Percentiles rank a stretch among this genome's conserved stretches.
Evolutionary conservation across 164 flowering plant species (phyloP).

Genomic region (Tetrastigma voinierianum): DNA sequence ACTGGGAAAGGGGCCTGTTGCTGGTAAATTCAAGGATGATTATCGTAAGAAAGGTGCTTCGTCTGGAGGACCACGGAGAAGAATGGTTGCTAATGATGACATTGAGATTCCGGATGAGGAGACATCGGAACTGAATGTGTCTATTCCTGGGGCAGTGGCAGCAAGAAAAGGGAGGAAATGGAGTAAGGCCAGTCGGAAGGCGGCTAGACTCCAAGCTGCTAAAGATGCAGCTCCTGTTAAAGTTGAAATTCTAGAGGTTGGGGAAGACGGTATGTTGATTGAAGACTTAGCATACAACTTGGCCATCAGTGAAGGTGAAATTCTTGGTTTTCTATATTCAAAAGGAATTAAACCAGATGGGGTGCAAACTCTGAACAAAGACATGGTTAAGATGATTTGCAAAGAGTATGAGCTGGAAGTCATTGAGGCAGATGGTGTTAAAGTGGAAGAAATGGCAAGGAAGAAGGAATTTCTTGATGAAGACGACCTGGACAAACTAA

Average conservation of each 20-base stretch:
- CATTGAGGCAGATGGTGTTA: conserved; percentile 63
- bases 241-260: conserved; percentile 92
- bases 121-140: conserved; percentile 52
- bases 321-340: conserved; percentile 68
- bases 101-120: conserved; percentile 58
- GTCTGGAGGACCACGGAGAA: conserved; percentile 52
- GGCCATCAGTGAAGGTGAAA: conserved; percentile 79
- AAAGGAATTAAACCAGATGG: conserved; percentile 84
- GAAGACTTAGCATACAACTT: conserved; percentile 82
- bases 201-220: conserved; percentile 81
- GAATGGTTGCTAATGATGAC: conserved; percentile 32
- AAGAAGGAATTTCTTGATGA: conserved; percentile 85
- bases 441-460: conserved; percentile 80
- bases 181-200: conserved; percentile 87
- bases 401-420: conserved; percentile 82
- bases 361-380: conserved; percentile 67
- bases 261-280: conserved; percentile 73
- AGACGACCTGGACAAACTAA: conserved; percentile 81
- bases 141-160: conserved; percentile 54
- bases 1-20: conserved; percentile 49
- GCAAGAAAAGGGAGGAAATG: conserved; percentile 81
- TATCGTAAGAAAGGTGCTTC: conserved; percentile 52
- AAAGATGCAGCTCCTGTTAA: conserved; percentile 83
- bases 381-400: conserved; percentile 88
- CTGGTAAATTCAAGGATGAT: conserved; percentile 62